Conservation (phyloP, 495 filamentous ascomycete genomes). For the Penicillium subrubescens region DNA sequence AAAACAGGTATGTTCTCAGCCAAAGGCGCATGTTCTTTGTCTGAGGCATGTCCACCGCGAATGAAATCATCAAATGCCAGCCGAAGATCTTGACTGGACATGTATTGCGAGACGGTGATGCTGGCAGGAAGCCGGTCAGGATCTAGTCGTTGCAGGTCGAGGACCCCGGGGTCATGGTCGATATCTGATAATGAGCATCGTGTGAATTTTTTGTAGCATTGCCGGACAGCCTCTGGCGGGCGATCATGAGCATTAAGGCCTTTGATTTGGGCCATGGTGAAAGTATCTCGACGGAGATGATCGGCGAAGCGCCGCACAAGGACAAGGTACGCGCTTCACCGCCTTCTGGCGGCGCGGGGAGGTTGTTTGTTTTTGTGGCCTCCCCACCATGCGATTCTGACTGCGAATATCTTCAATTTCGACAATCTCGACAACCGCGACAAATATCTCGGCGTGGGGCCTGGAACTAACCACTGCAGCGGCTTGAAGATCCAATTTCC, state of each 20-base stretch:
- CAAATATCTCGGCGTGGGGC: neutral
- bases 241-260: constrained; percentile 69
- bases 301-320: constrained; percentile 6
- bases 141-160: constrained; percentile 50
- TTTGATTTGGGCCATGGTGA: constrained; percentile 42
- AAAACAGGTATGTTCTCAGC: constrained; percentile 49
- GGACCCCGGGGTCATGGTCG: constrained; percentile 46
- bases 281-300: neutral
- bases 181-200: constrained; percentile 46
- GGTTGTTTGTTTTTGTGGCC: constrained; percentile 41
- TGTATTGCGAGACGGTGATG: constrained; percentile 33
- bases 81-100: constrained; percentile 36
- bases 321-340: constrained; percentile 33
- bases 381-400: constrained; percentile 28
- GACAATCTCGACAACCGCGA: constrained; percentile 9
- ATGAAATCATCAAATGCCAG: constrained; percentile 40
- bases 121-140: constrained; percentile 30
- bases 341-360: constrained; percentile 34
- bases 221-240: constrained; percentile 65
- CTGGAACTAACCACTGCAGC: constrained; percentile 6
- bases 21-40: constrained; percentile 25
- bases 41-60: constrained; percentile 15
- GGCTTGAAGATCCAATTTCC: constrained; percentile 4
- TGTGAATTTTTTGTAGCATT: constrained; percentile 67
- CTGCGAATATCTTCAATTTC: constrained; percentile 33